Percentiles rank a stretch among this genome's conserved stretches.
Evolutionary conservation across 108 stramenopile species (phyloP).

Genomic region (Heterococcus sp.): DNA sequence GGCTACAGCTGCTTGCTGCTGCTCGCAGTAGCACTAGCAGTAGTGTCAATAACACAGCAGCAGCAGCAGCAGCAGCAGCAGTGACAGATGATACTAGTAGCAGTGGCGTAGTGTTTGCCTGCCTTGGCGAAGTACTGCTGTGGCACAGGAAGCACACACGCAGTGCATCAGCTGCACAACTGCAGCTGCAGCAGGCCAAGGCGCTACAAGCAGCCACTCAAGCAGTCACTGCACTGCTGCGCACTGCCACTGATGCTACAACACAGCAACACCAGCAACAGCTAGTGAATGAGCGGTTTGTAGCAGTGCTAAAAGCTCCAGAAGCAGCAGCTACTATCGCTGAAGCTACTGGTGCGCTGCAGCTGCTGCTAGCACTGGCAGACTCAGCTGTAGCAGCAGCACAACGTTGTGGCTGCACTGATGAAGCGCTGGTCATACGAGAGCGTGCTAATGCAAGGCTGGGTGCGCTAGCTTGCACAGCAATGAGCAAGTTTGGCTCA

Average conservation of each 20-base stretch:
- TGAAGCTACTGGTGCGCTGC: slow-evolving; percentile 3
- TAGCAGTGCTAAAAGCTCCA: slow-evolving; percentile 5
- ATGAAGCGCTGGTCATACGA: not conserved
- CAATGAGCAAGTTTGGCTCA: not conserved
- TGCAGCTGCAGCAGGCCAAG: slow-evolving; percentile 6
- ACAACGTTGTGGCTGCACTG: not conserved
- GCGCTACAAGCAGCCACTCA: no score
- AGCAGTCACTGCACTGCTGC: no score
- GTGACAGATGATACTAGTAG: no score
- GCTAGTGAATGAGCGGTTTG: not conserved
- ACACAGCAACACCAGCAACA: not conserved
- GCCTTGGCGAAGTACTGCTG: slow-evolving; percentile 4
- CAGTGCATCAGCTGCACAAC: not conserved
- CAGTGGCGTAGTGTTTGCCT: not conserved
- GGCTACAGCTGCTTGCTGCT: slow-evolving; percentile 20
- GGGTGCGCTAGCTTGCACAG: not conserved
- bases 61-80: not conserved
- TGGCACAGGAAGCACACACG: slow-evolving; percentile 15
- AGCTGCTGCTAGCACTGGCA: slow-evolving; percentile 4
- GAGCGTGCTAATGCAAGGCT: not conserved
- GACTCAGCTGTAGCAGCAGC: not conserved
- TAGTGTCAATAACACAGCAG: slow-evolving; percentile 11
- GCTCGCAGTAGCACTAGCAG: no score
- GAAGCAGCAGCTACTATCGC: not conserved
- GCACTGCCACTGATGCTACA: not conserved